A percentile compares a stretch with the other conserved stretches of the same genome.
Conservation (phyloP, 768 basidiomycete species). For the Tricholoma furcatifolium region DNA sequence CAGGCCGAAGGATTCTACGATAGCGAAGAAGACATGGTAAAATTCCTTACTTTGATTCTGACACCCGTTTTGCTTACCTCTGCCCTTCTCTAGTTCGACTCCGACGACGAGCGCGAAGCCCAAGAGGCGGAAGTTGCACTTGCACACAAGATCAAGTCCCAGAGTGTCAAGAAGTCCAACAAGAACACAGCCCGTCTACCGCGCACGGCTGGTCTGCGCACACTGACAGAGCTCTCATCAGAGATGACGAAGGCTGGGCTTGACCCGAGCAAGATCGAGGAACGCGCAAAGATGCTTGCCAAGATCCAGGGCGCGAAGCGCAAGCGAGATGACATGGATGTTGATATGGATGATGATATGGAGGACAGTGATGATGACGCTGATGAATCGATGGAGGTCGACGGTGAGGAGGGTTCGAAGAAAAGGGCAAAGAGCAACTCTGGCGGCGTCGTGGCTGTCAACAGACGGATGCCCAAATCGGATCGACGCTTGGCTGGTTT, state of each 20-base stretch:
- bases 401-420: slow-evolving; percentile 47
- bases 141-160: slow-evolving; percentile 67
- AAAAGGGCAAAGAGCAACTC: slow-evolving; percentile 66
- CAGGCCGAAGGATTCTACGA: slow-evolving; percentile 95
- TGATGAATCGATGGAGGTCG: slow-evolving; percentile 46
- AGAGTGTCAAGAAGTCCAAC: slow-evolving; percentile 79
- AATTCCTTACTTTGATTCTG: slow-evolving; percentile 17
- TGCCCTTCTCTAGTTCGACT: slow-evolving; percentile 42
- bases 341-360: slow-evolving; percentile 47
- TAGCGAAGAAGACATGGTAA: slow-evolving; percentile 80
- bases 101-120: slow-evolving; percentile 82
- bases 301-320: slow-evolving; percentile 71
- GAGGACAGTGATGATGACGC: slow-evolving; percentile 43
- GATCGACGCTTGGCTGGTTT: slow-evolving; percentile 80
- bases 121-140: slow-evolving; percentile 58
- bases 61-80: background rate
- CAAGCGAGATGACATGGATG: slow-evolving; percentile 70
- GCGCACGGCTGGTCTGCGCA: slow-evolving; percentile 72
- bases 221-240: slow-evolving; percentile 71
- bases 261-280: slow-evolving; percentile 84
- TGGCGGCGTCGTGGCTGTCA: slow-evolving; percentile 50
- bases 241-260: slow-evolving; percentile 87
- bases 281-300: slow-evolving; percentile 82
- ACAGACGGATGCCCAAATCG: slow-evolving; percentile 58
- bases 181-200: slow-evolving; percentile 83